Conservation (phyloP, 768 basidiomycete species). For the Auriscalpium orientale region DNA sequence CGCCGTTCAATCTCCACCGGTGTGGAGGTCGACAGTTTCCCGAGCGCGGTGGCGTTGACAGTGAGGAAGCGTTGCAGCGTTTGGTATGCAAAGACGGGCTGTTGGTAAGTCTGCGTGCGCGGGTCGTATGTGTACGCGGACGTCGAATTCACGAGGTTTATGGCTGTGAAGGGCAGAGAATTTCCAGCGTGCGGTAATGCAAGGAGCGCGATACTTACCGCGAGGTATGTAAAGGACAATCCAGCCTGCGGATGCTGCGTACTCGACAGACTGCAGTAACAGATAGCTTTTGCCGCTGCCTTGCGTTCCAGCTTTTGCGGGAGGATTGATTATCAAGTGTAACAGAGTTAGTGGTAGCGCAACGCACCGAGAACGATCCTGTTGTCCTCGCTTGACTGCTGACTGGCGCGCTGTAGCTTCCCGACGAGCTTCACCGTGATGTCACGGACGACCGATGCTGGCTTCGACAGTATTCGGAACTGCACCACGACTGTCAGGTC, state of each 20-base stretch:
- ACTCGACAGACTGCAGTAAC: conserved; percentile 69
- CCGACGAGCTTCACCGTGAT: conserved; percentile 52
- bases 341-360: neutral
- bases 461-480: conserved; percentile 64
- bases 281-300: conserved; percentile 81
- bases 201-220: conserved; percentile 34
- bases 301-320: conserved; percentile 50
- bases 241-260: conserved; percentile 60
- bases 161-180: conserved; percentile 25
- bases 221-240: conserved; percentile 81
- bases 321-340: conserved; percentile 5
- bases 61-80: conserved; percentile 53
- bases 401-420: conserved; percentile 43
- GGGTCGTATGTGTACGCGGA: conserved; percentile 68
- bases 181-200: neutral
- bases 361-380: conserved; percentile 61
- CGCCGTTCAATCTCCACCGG: conserved; percentile 41
- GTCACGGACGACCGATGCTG: conserved; percentile 65
- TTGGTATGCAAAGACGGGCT: conserved; percentile 56
- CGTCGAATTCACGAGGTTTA: conserved; percentile 65
- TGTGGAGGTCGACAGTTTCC: conserved; percentile 32
- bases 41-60: conserved; percentile 46
- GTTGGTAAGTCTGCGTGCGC: conserved; percentile 69
- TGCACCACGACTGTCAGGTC: conserved; percentile 19
- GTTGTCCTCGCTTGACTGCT: conserved; percentile 40